Percentiles rank a stretch among this genome's conserved stretches.
phyloP scores from a whole-genome alignment of 176 grass and related monocot species.

The Avena eriantha region DNA sequence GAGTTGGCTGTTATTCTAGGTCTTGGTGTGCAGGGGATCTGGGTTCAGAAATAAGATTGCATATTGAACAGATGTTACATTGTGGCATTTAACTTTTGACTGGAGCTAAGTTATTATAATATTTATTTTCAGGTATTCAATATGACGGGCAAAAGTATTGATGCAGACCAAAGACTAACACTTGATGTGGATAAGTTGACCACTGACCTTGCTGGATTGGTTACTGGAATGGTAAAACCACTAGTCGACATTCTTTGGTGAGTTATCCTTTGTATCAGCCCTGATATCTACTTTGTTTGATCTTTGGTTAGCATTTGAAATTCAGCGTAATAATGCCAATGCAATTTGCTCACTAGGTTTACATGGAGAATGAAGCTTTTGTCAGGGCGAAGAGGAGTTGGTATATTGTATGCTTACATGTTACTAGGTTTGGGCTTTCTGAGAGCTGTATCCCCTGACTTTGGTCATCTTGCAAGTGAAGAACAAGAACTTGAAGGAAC shows the following conservation, averaged over 20 bases:
- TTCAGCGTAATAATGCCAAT: constrained; percentile 26
- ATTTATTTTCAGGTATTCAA: constrained; percentile 81
- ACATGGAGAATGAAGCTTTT: constrained; percentile 99
- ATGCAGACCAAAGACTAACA: constrained; percentile 97
- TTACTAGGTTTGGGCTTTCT: constrained; percentile 93
- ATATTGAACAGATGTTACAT: constrained; percentile 17
- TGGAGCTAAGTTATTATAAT: constrained; percentile 34
- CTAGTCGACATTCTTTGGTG: constrained; percentile 98
- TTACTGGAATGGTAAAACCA: constrained; percentile 99
- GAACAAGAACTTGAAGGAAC: constrained; percentile 98
- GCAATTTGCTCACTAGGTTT: constrained; percentile 76
- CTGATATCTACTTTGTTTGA: constrained; percentile 29
- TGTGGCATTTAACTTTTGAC: constrained; percentile 18
- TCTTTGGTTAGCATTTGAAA: constrained; percentile 16
- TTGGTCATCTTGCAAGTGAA: constrained; percentile 85
- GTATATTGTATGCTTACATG: constrained; percentile 98
- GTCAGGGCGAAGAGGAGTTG: constrained; percentile 91
- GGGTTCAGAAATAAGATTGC: constrained; percentile 33
- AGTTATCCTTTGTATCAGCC: constrained; percentile 40
- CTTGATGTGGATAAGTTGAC: constrained; percentile 97
- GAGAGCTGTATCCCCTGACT: constrained; percentile 88
- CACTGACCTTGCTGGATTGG: constrained; percentile 89
- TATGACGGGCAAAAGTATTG: constrained; percentile 80
- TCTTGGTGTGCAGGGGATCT: constrained; percentile 3
- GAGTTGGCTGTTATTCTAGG: not conserved